Conservation (phyloP, 2,329 filamentous ascomycete genomes). For the Ophiosphaerella narmari region DNA sequence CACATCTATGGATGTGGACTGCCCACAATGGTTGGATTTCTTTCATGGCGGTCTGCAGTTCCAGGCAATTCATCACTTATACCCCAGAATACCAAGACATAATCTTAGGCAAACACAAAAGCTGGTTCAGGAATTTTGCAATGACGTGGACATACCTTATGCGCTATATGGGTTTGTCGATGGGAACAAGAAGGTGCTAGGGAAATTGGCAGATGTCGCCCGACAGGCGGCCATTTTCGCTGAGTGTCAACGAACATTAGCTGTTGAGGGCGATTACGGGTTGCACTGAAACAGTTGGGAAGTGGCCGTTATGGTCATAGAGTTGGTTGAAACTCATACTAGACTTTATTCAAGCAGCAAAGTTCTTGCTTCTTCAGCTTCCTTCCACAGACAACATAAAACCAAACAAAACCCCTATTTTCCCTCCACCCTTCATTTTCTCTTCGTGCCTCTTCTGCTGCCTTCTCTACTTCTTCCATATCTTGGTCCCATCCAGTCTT, state of each 20-base stretch:
- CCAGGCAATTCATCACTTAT: slow-evolving; percentile 72
- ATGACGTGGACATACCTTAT: slow-evolving; percentile 68
- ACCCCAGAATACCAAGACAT: slow-evolving; percentile 69
- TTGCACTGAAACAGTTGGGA: slow-evolving; percentile 22
- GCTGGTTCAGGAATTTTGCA: slow-evolving; percentile 66
- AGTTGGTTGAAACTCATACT: neutral
- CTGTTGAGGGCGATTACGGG: slow-evolving; percentile 38
- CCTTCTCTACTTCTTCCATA: neutral
- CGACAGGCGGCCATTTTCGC: slow-evolving; percentile 65
- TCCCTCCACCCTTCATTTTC: neutral
- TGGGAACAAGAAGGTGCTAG: slow-evolving; percentile 63
- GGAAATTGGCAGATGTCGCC: slow-evolving; percentile 61
- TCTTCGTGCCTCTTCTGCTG: neutral
- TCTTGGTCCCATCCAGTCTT: neutral
- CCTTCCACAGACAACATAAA: slow-evolving; percentile 9
- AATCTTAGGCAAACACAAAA: slow-evolving; percentile 66
- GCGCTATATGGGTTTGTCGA: slow-evolving; percentile 65
- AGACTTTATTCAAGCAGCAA: neutral
- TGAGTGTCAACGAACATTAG: slow-evolving; percentile 56
- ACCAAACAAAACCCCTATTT: slow-evolving; percentile 4
- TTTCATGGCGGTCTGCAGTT: slow-evolving; percentile 75
- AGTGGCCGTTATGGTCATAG: neutral
- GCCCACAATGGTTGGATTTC: slow-evolving; percentile 72
- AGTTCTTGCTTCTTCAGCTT: neutral
- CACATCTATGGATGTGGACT: slow-evolving; percentile 76